These are phyloP conservation scores for Pestalotiopsis sp. DNA, from an alignment of 2,329 filamentous ascomycete species.

Conservation along the genomic window DNA sequence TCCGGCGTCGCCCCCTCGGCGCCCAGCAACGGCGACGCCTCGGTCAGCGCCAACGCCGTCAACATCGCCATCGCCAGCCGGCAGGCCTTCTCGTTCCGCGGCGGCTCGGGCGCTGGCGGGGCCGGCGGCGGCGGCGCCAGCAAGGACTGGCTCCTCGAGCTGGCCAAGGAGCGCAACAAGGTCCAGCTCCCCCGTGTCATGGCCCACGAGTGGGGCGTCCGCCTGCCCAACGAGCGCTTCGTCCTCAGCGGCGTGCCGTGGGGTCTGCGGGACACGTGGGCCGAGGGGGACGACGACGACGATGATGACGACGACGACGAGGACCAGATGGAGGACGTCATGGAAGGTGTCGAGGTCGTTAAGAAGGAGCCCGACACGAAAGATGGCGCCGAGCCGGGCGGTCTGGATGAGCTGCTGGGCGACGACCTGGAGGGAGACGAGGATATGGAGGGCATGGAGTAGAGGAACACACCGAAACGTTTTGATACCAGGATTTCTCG, in stretches of 20 bases:
- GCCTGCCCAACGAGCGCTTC: slow-evolving; percentile 69
- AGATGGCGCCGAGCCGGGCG: slow-evolving; percentile 52
- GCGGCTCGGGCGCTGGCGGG: slow-evolving; percentile 49
- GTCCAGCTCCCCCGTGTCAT: slow-evolving; percentile 65
- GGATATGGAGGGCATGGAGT: slow-evolving; percentile 52
- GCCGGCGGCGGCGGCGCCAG: slow-evolving; percentile 52
- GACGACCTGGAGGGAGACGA: slow-evolving; percentile 54
- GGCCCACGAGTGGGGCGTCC: slow-evolving; percentile 68
- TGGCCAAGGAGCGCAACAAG: slow-evolving; percentile 73
- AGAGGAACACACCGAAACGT: slow-evolving; percentile 6
- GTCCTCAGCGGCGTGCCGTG: slow-evolving; percentile 68
- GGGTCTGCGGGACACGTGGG: slow-evolving; percentile 65
- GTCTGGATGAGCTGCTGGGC: slow-evolving; percentile 58
- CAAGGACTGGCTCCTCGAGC: slow-evolving; percentile 77
- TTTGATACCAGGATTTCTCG: slow-evolving; percentile 1
- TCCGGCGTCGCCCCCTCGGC: slow-evolving; percentile 52
- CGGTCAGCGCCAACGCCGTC: slow-evolving; percentile 68
- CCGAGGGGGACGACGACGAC: slow-evolving; percentile 41
- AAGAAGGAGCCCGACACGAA: slow-evolving; percentile 37
- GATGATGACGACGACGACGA: slow-evolving; percentile 44
- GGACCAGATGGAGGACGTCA: slow-evolving; percentile 48
- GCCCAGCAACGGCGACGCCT: slow-evolving; percentile 51
- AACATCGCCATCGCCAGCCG: slow-evolving; percentile 73
- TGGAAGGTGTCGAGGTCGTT: slow-evolving; percentile 49
- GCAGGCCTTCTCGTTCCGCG: slow-evolving; percentile 69